Evolutionary conservation across 1,139 yeast species (phyloP), one percentile per base, ranked within the genome.

Genomic region (Torulaspora pretoriensis): DNA sequence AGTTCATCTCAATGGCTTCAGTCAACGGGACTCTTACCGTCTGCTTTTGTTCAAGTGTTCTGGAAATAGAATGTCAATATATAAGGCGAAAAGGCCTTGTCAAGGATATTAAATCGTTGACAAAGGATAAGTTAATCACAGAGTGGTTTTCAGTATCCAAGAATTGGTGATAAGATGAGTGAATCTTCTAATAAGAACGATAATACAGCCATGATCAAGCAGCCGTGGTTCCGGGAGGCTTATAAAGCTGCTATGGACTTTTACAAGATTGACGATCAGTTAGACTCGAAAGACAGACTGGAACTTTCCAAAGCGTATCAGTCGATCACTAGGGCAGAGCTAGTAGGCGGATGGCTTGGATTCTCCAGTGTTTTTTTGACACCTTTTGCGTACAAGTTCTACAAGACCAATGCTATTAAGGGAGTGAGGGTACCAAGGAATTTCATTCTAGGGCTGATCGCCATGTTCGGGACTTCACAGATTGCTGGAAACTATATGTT

Each of bases 381-480:
- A 0, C 71, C 72, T 0, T 63, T 66, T 50, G 57, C 53, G 2
- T 52, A 52, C 35, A 64, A 54, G 30, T 63, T 52, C 36, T 53
- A 57, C 40, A 57, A 50, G 43, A 65, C 68, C 1, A 60, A 61
- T 2, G 56, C 64, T 0, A 54, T 63, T 3, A 65, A 54, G 47
- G 70, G 68, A 8, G 66, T 66, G 1, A 64, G 56, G 38, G 63
- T 69, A 8, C 68, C 69, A 0, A 32, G 64, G 23, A 60, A 64
- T 13, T 59, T 67, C 30, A 50, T 67, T 0, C 39, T 66, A 7
- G 72, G 71, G 4, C 43, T 69, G 13, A 47, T 60, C 16, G 65
- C 64, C 0, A 57, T 68, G 67, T 46, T 63, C 31, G 34, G 59
- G 3, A 48, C 59, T 3, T 56, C 69, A 1, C 67, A 66, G 10